Base-by-base conservation (phyloP, 2,329 filamentous ascomycete species). In the Pseudomassariella vexata region DNA sequence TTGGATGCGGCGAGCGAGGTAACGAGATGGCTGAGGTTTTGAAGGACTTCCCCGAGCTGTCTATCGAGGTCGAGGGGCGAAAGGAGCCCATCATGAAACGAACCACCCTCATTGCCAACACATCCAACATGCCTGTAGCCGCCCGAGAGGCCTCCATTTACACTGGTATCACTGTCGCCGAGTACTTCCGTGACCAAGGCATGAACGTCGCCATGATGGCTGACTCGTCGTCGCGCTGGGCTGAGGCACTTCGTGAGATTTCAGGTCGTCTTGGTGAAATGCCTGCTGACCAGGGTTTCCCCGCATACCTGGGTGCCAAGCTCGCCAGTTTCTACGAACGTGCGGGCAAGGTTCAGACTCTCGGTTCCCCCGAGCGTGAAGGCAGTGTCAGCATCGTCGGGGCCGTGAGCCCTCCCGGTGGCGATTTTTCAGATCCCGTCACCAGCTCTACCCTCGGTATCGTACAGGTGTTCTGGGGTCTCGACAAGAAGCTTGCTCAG, bases 41-140 rank as follows among this genome's bases (percentile, higher is more conserved):
- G 75, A 96, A 95, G 85, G 92, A 98, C 65, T 98, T 98, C 73
- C 92, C 92, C 38, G 89, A 96, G 75, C 85, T 98, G 45, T 85
- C 85, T 28, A 98, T 98, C 56, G 83, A 94, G 12, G 79, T 96
- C 48, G 83, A 95, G 25, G 92, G 92, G 50, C 87, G 90, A 56
- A 83, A 90, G 65, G 92, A 98, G 61, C 89, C 90, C 48, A 98
- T 98, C 70, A 98, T 98, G 92, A 98, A 98, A 79, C 90, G 92
- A 60, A 98, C 92, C 11, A 94, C 88, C 15, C 75, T 98, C 40
- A 96, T 98, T 56, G 92, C 92, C 61, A 98, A 98, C 67, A 98
- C 92, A 25, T 98, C 92, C 51, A 98, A 98, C 73, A 98, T 98
- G 92, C 92, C 92, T 41, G 92, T 98, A 54, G 92, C 92, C 44